A percentile compares a stretch with the other conserved stretches of the same genome.
phyloP scores from a whole-genome alignment of 2,329 filamentous ascomycete genomes.

The Aureobasidium uvarum region DNA sequence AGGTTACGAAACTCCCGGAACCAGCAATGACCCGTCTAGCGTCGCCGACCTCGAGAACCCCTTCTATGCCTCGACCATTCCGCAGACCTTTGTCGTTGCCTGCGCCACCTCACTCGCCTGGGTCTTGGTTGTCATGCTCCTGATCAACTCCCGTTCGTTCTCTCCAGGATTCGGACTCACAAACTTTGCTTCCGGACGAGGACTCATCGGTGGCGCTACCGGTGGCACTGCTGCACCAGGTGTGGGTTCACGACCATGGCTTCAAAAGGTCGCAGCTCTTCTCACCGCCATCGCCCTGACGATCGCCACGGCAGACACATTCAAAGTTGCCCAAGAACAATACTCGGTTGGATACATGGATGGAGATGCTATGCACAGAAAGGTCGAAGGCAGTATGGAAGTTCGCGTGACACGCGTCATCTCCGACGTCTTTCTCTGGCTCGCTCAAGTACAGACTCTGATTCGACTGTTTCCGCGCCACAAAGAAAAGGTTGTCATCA shows the following conservation, averaged over 20 bases:
- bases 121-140: slow-evolving; percentile 87
- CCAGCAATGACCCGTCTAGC: slow-evolving; percentile 47
- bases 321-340: slow-evolving; percentile 76
- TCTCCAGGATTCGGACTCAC: slow-evolving; percentile 70
- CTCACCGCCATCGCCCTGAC: slow-evolving; percentile 78
- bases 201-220: slow-evolving; percentile 79
- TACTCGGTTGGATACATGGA: slow-evolving; percentile 79
- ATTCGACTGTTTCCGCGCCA: slow-evolving; percentile 95
- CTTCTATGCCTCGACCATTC: slow-evolving; percentile 91
- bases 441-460: slow-evolving; percentile 94
- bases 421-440: slow-evolving; percentile 94
- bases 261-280: slow-evolving; percentile 69
- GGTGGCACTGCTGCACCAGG: slow-evolving; percentile 66
- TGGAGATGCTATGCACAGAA: slow-evolving; percentile 68
- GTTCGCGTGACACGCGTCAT: slow-evolving; percentile 89
- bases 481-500: slow-evolving; percentile 96
- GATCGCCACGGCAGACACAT: slow-evolving; percentile 89
- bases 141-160: slow-evolving; percentile 93
- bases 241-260: slow-evolving; percentile 87
- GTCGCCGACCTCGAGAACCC: slow-evolving; percentile 73
- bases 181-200: slow-evolving; percentile 61
- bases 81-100: slow-evolving; percentile 88
- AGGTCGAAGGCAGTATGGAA: slow-evolving; percentile 80
- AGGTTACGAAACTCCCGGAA: slow-evolving; percentile 38
- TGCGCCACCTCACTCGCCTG: slow-evolving; percentile 89